Percentiles rank a stretch among this genome's conserved stretches.
These are phyloP conservation scores for Ophiostoma sp. DNA, from an alignment of 2,329 filamentous ascomycete genomes.

Conservation along the genomic window DNA sequence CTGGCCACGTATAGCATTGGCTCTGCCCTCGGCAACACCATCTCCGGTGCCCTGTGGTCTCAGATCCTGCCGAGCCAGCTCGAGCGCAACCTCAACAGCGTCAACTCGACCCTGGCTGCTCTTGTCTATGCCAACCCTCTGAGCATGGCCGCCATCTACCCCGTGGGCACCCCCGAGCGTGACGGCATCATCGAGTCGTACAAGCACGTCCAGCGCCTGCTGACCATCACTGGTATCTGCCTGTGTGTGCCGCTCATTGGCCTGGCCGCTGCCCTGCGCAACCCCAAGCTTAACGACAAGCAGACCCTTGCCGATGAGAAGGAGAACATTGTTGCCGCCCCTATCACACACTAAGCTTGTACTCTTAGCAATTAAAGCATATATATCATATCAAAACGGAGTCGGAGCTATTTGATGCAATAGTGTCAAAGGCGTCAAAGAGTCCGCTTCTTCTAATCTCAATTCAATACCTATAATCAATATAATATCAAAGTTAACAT, in stretches of 20 bases:
- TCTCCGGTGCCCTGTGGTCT: constrained; percentile 59
- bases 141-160: constrained; percentile 32
- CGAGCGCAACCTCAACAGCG: constrained; percentile 23
- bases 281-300: constrained; percentile 42
- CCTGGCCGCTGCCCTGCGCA: constrained; percentile 40
- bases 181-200: constrained; percentile 41
- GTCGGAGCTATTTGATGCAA: neutral
- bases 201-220: constrained; percentile 42
- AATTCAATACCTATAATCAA: neutral
- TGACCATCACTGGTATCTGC: constrained; percentile 46
- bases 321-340: neutral
- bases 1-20: constrained; percentile 60
- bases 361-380: neutral
- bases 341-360: neutral
- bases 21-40: constrained; percentile 53
- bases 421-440: neutral
- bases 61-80: constrained; percentile 50
- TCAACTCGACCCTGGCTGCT: constrained; percentile 38
- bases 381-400: neutral
- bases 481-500: neutral
- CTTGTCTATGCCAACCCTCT: constrained; percentile 37
- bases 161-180: constrained; percentile 42
- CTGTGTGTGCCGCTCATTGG: constrained; percentile 45
- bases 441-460: neutral
- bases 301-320: constrained; percentile 38